Evolutionary conservation across 1,139 yeast species (phyloP), one percentile per base, ranked within the genome.

Genomic region (Hemisphaericaspora xylanilytica): DNA sequence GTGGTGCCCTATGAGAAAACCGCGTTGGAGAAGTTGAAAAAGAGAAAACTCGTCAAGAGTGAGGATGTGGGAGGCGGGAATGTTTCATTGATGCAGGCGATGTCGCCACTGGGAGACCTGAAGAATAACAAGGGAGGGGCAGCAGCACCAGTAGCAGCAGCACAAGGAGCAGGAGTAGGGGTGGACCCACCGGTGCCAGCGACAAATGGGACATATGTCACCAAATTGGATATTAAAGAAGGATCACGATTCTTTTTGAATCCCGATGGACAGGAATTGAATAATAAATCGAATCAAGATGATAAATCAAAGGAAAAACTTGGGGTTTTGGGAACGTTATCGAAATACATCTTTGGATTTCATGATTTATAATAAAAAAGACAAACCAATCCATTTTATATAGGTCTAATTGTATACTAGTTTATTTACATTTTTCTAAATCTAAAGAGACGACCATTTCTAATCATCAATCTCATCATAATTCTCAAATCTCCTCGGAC

Each of bases 1-100:
- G 92, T 92, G 41, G 80, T 85, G 13, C 80, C 92, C 29, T 78
- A 83, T 59, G 68, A 75, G 37, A 80, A 76, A 48, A 68, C 67
- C 28, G 75, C 81, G 1, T 70, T 82, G 22, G 90, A 83, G 52
- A 80, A 80, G 50, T 62, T 83, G 40, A 79, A 82, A 21, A 78
- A 81, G 33, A 64, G 81, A 44, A 70, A 67, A 38, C 65, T 82
- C 37, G 68, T 70, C 10, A 70, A 65, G 17, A 59, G 56, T 28
- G 82, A 81, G 47, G 83, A 82, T 49, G 69, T 81, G 28, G 89
- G 88, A 3, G 63, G 63, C n/a, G 63, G 61, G 45, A 50, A 42
- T 27, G 52, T 48, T 49, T 35, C 26, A 20, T 34, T 13, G 28
- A 40, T 13, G 36, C 41, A 32, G 17, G 35, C 33, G n/a, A n/a